Conservation (phyloP, 2,329 filamentous ascomycete species). For the Pseudogymnoascus sp. region DNA sequence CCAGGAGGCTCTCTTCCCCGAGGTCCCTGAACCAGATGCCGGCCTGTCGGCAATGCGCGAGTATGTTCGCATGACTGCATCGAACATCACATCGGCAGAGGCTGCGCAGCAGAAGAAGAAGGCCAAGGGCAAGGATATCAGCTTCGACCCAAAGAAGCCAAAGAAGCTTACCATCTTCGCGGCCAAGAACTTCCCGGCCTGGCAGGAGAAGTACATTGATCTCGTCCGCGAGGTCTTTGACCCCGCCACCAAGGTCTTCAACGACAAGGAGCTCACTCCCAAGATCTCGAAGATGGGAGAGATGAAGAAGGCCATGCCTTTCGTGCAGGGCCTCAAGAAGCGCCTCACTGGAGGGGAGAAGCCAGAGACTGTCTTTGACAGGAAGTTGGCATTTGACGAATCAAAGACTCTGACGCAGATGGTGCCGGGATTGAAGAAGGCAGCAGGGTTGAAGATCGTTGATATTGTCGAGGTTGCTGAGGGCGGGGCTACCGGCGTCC, state of each 20-base stretch:
- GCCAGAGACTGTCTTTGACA: conserved; percentile 64
- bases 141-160: conserved; percentile 83
- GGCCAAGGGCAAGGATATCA: conserved; percentile 79
- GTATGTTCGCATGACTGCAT: conserved; percentile 67
- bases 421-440: conserved; percentile 70
- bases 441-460: conserved; percentile 61
- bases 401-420: conserved; percentile 67
- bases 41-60: conserved; percentile 69
- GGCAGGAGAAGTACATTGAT: conserved; percentile 88
- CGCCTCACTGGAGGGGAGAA: conserved; percentile 66
- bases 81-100: conserved; percentile 81
- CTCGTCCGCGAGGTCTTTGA: conserved; percentile 68
- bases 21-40: conserved; percentile 57
- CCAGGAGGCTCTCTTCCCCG: conserved; percentile 71
- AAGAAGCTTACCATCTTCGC: conserved; percentile 87
- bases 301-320: conserved; percentile 98
- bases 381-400: conserved; percentile 85
- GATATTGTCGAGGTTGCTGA: conserved; percentile 67
- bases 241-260: conserved; percentile 50
- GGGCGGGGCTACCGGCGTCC: conserved; percentile 58
- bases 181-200: conserved; percentile 71
- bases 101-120: conserved; percentile 78
- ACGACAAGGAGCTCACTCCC: conserved; percentile 75
- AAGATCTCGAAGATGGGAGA: conserved; percentile 76
- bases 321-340: conserved; percentile 81